These are phyloP conservation scores for Ogataea hybrid DNA, from an alignment of 1,139 yeast genomes.

Conservation along the genomic window DNA sequence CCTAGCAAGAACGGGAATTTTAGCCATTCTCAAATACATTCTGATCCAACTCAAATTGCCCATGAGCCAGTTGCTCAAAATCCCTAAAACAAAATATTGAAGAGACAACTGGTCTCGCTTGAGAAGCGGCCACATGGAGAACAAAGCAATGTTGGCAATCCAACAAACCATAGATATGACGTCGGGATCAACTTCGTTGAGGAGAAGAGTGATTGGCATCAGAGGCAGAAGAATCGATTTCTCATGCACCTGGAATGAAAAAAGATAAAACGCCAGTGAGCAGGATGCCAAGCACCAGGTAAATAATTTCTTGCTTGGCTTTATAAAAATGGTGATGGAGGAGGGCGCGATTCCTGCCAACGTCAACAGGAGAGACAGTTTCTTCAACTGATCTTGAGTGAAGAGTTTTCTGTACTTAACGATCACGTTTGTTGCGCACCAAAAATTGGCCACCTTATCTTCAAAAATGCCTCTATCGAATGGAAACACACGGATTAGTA, in stretches of 20 bases:
- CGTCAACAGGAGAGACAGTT: conserved; percentile 63
- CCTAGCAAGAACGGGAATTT: conserved; percentile 27
- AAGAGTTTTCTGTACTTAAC: conserved; percentile 66
- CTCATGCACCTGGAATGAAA: conserved; percentile 96
- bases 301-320: conserved; percentile 48
- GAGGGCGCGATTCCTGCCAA: conserved; percentile 67
- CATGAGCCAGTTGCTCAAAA: conserved; percentile 81
- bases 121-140: conserved; percentile 86
- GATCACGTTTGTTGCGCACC: conserved; percentile 86
- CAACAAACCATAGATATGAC: conserved; percentile 75
- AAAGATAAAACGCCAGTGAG: conserved; percentile 84
- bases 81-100: conserved; percentile 63
- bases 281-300: conserved; percentile 80
- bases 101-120: conserved; percentile 69
- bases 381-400: conserved; percentile 56
- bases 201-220: conserved; percentile 73
- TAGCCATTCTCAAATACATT: conserved; percentile 38
- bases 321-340: conserved; percentile 49
- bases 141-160: conserved; percentile 81
- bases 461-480: conserved; percentile 94
- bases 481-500: conserved; percentile 75
- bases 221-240: conserved; percentile 86
- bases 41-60: conserved; percentile 53
- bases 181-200: conserved; percentile 56
- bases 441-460: conserved; percentile 94